Base-by-base conservation (phyloP, 139 green algal genomes). In the Chlamydomonas applanata region DNA sequence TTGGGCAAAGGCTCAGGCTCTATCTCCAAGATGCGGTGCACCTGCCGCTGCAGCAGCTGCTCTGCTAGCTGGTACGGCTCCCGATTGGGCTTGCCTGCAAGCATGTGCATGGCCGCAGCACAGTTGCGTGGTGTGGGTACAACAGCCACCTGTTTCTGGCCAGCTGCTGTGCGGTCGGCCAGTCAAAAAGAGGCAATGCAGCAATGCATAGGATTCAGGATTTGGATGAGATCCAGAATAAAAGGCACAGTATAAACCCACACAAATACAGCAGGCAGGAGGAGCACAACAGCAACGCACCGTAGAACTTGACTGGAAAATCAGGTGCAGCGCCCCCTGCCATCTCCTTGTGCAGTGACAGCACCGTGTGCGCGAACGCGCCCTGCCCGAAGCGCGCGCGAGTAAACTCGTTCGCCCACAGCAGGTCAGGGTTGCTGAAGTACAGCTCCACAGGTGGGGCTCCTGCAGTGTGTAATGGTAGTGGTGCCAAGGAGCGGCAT, bases 351-450 rank as follows among this genome's bases (percentile, higher is more conserved):
- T 77, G 60, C 59, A 77, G 44, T 4, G 60, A 70, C 46, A 65
- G 25, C 19, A 74, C 32, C 19, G 49, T 53, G 30, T 73, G 59
- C 30, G 29, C 68, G 59, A 84, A 77, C 1, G 82, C 73, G 61
- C 77, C 77, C 68, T 84, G 77, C 64, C 91, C 92, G 61, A 96
- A 90, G 29, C 91, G 77, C 0, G 86, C 86, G 9, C 79, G 57
- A 1, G 82, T 79, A 70, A 87, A 87, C 32, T 92, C 83, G 36
- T 89, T 91, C 16, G 89, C 84, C 84, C 86, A 97, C 56, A 95
- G 67, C 73, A 94, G 32, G 73, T 96, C 91, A 17, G 59, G 75
- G 62, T 92, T 88, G 71, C 61, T 77, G 71, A 90, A 89, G 62
- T 74, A 86, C 16, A 92, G 1, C 2, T 64, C 33, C 16, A 84